Percentiles rank a stretch among this genome's conserved stretches.
These are phyloP conservation scores for Chenopodium album DNA, from an alignment of 148 eudicot species.

Conservation along the genomic window DNA sequence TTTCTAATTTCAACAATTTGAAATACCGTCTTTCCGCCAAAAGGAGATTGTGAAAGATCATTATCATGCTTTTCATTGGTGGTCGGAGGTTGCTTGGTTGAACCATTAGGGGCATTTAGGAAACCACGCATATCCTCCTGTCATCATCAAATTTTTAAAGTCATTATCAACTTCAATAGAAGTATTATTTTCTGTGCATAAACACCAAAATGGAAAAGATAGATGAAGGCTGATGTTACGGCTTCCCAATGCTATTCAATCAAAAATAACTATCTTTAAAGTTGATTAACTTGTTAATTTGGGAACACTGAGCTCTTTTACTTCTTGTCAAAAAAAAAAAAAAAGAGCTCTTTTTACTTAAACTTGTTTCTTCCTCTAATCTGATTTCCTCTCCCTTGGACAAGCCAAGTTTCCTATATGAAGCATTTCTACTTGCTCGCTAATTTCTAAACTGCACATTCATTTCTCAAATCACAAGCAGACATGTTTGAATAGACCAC, in stretches of 20 bases:
- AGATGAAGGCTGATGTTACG: background rate
- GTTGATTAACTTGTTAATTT: background rate
- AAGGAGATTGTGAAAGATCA: constrained; percentile 81
- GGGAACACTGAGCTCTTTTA: background rate
- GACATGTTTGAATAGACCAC: background rate
- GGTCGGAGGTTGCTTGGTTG: constrained; percentile 60
- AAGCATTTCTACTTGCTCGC: background rate
- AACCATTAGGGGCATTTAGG: constrained; percentile 87
- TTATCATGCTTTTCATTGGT: constrained; percentile 48
- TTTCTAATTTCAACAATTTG: background rate
- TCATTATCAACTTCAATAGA: background rate
- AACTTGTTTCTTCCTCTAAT: background rate
- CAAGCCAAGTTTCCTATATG: background rate
- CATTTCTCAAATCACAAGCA: background rate
- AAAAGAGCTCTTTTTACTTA: background rate
- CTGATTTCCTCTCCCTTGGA: background rate
- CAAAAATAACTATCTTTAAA: background rate
- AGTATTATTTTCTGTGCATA: background rate
- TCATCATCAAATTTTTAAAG: background rate
- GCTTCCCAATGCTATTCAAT: background rate
- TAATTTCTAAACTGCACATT: background rate
- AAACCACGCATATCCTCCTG: constrained; percentile 99
- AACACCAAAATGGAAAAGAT: background rate
- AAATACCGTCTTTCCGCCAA: constrained; percentile 93
- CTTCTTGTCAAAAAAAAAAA: background rate